phyloP scores from a whole-genome alignment of 1,139 yeast genomes.

The Hansenula sp. region DNA sequence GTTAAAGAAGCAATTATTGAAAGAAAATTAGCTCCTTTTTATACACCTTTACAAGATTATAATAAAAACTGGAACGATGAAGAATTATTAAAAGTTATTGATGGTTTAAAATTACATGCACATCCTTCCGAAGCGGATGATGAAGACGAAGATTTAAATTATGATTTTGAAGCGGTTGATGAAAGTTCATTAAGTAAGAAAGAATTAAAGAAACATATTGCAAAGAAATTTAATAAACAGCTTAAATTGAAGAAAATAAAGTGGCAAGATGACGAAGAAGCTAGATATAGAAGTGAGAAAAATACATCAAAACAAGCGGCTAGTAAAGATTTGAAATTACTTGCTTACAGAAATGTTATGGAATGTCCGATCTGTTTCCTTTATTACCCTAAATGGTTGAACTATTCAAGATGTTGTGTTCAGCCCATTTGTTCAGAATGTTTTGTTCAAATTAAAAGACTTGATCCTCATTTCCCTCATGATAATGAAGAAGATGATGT shows the following conservation, averaged over 20 bases:
- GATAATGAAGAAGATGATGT: constrained; percentile 42
- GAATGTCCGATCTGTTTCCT: constrained; percentile 97
- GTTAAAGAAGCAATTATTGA: constrained; percentile 65
- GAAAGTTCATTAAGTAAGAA: constrained; percentile 42
- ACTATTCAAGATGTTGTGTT: constrained; percentile 83
- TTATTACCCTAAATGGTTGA: constrained; percentile 74
- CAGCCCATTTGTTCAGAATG: constrained; percentile 97
- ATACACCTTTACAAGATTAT: constrained; percentile 82
- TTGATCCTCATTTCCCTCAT: constrained; percentile 95
- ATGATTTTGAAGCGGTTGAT: constrained; percentile 27
- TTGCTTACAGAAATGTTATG: constrained; percentile 57
- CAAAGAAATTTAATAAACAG: constrained; percentile 46
- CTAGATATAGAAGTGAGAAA: constrained; percentile 39
- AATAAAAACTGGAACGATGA: constrained; percentile 72
- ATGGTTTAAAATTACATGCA: constrained; percentile 55
- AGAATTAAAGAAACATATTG: constrained; percentile 46
- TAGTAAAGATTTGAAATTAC: constrained; percentile 39
- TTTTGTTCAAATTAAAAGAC: constrained; percentile 89
- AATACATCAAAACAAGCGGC: constrained; percentile 29
- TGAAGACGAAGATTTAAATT: constrained; percentile 49
- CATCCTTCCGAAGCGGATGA: constrained; percentile 51
- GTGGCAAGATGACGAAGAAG: constrained; percentile 54
- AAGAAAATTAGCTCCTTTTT: constrained; percentile 83
- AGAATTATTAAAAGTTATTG: constrained; percentile 56
- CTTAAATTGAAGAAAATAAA: constrained; percentile 43